A percentile compares a stretch with the other conserved stretches of the same genome.
These are phyloP conservation scores for Fusarium lateritium DNA, from an alignment of 2,329 filamentous ascomycete genomes.

Conservation along the genomic window DNA sequence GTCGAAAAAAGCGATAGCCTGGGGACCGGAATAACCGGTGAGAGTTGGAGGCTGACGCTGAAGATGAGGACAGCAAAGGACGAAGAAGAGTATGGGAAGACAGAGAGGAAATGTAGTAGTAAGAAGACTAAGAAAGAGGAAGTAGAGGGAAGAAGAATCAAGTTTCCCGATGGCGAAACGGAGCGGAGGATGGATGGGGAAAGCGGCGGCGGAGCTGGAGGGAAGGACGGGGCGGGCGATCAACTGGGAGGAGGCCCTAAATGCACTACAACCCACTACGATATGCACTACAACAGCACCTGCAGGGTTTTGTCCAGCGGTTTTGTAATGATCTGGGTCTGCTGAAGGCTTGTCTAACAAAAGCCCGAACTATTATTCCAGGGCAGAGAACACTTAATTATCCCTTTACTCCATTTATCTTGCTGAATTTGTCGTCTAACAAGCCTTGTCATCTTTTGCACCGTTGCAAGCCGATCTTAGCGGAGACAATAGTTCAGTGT, in stretches of 20 bases:
- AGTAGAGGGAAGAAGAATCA: constrained; percentile 38
- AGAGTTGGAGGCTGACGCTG: constrained; percentile 22
- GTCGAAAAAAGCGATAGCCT: constrained; percentile 36
- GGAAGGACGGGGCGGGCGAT: constrained; percentile 29
- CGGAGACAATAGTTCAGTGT: constrained; percentile 13
- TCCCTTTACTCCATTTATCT: constrained; percentile 5
- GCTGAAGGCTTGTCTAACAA: constrained; percentile 23
- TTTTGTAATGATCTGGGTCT: constrained; percentile 29
- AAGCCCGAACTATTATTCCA: background rate
- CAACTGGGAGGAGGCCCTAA: constrained; percentile 18
- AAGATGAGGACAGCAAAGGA: constrained; percentile 19
- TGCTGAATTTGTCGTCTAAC: constrained; percentile 9
- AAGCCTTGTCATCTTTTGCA: constrained; percentile 17
- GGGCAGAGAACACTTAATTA: constrained; percentile 5
- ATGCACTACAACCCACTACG: constrained; percentile 6
- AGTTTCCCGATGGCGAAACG: constrained; percentile 45
- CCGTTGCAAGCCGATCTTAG: constrained; percentile 43
- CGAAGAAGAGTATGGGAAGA: constrained; percentile 17
- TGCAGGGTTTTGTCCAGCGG: constrained; percentile 33
- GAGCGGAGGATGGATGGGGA: constrained; percentile 38
- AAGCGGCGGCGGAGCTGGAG: constrained; percentile 33
- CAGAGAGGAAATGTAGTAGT: constrained; percentile 14
- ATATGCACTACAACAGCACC: constrained; percentile 8
- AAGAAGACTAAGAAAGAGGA: constrained; percentile 33
- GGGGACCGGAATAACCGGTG: constrained; percentile 24